Conservation (phyloP, 305 asterid genomes). For the Fraxinus greggii region DNA sequence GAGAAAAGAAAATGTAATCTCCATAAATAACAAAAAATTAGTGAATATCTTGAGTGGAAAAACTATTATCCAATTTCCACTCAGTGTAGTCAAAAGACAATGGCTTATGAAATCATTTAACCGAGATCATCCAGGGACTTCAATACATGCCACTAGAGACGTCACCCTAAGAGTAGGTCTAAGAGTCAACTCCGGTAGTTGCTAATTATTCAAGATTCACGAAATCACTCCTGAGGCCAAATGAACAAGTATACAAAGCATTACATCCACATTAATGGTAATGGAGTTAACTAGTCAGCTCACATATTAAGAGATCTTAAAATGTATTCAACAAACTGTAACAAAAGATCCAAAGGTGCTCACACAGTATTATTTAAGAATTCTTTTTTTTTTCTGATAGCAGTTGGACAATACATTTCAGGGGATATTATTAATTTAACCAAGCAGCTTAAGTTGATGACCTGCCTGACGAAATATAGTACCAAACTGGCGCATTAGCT, state of each 20-base stretch:
- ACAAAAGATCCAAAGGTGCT: neutral
- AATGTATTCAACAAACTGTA: neutral
- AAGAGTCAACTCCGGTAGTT: neutral
- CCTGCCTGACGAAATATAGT: conserved; percentile 81
- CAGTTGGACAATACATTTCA: neutral
- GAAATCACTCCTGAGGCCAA: neutral
- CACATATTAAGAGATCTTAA: conserved; percentile 1
- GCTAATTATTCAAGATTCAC: neutral
- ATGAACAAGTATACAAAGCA: neutral
- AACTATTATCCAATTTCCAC: neutral
- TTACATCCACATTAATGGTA: neutral
- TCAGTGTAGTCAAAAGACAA: neutral
- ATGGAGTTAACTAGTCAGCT: neutral
- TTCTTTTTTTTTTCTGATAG: neutral
- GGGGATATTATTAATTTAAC: neutral
- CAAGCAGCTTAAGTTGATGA: conserved; percentile 25
- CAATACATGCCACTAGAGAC: neutral
- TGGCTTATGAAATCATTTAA: neutral
- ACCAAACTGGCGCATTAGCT: conserved; percentile 94
- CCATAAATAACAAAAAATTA: neutral
- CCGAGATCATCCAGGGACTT: neutral
- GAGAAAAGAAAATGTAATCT: neutral
- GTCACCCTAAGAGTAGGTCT: neutral
- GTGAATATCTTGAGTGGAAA: neutral
- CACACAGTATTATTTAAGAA: conserved; percentile 1